Conservation (phyloP, 1,284 basidiomycete genomes). For the Tausonia pullulans region DNA sequence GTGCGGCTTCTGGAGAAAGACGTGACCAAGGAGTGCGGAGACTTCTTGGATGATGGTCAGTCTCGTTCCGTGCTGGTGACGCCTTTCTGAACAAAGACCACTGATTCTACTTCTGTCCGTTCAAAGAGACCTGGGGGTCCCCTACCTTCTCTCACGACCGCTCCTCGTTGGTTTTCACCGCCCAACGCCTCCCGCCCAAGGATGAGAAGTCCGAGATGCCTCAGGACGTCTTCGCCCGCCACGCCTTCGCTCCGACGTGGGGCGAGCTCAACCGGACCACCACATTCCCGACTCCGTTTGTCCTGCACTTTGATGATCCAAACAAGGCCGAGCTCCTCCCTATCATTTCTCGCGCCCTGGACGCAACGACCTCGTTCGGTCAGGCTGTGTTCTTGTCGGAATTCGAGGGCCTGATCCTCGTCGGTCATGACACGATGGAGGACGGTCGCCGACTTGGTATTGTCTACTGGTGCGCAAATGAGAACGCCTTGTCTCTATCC, state of each 20-base stretch:
- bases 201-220: not conserved
- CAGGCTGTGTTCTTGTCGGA: slow-evolving; percentile 46
- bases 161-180: slow-evolving; percentile 37
- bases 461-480: slow-evolving; percentile 38
- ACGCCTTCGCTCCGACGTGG: slow-evolving; percentile 10
- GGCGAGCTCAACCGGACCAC: slow-evolving; percentile 2
- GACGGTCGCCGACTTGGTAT: slow-evolving; percentile 52
- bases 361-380: slow-evolving; percentile 38
- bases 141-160: slow-evolving; percentile 31
- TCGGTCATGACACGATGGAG: slow-evolving; percentile 47
- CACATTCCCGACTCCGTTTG: not conserved
- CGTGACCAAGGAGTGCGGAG: slow-evolving; percentile 48
- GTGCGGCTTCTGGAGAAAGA: slow-evolving; percentile 40
- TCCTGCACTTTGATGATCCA: not conserved
- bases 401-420: slow-evolving; percentile 31
- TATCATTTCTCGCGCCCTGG: not conserved
- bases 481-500: no score
- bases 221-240: not conserved
- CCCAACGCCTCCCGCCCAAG: not conserved
- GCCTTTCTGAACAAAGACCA: not conserved
- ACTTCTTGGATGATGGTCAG: slow-evolving; percentile 52
- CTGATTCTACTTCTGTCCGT: not conserved
- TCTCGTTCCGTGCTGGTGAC: not conserved
- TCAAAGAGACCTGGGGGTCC: slow-evolving; percentile 38
- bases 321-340: not conserved